Conservation (phyloP, 2,329 filamentous ascomycete species). For the Canariomyces notabilis region DNA sequence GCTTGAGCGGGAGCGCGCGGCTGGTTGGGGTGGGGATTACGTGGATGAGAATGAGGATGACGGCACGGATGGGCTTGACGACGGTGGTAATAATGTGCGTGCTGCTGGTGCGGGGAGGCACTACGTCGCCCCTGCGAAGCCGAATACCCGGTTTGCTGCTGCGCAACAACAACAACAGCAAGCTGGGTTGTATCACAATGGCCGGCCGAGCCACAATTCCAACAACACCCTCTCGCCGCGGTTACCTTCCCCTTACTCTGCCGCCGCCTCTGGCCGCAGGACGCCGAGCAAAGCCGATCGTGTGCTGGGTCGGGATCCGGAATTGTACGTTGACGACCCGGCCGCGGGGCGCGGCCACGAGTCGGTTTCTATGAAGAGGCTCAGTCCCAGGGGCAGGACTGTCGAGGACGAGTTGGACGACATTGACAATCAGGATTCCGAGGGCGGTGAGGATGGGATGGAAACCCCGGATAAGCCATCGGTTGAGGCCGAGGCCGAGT, state of each 20-base stretch:
- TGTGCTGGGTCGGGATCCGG: constrained; percentile 53
- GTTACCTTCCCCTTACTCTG: not conserved
- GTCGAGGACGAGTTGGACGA: constrained; percentile 40
- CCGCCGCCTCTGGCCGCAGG: constrained; percentile 30
- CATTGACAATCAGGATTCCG: constrained; percentile 8
- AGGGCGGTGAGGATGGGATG: too few species aligned
- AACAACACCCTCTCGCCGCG: not conserved
- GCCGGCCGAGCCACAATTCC: too few species aligned
- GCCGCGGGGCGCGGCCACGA: constrained; percentile 29
- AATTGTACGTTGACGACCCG: constrained; percentile 47
- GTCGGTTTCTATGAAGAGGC: constrained; percentile 40
- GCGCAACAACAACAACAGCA: constrained; percentile 17
- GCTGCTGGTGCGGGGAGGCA: constrained; percentile 32
- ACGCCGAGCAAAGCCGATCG: constrained; percentile 54
- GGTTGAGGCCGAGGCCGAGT: too few species aligned
- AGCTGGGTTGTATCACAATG: too few species aligned
- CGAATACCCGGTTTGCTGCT: too few species aligned
- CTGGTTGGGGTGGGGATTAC: constrained; percentile 60
- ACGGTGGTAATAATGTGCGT: too few species aligned
- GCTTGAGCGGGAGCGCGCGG: constrained; percentile 56
- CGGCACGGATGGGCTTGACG: too few species aligned
- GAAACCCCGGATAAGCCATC: too few species aligned
- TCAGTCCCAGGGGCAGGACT: constrained; percentile 42
- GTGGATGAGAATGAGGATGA: constrained; percentile 23
- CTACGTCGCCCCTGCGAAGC: constrained; percentile 27